Evolutionary conservation across 202 grass and related monocot species (phyloP), one percentile per base, ranked within the genome.

Genomic region (Panicum virgatum): DNA sequence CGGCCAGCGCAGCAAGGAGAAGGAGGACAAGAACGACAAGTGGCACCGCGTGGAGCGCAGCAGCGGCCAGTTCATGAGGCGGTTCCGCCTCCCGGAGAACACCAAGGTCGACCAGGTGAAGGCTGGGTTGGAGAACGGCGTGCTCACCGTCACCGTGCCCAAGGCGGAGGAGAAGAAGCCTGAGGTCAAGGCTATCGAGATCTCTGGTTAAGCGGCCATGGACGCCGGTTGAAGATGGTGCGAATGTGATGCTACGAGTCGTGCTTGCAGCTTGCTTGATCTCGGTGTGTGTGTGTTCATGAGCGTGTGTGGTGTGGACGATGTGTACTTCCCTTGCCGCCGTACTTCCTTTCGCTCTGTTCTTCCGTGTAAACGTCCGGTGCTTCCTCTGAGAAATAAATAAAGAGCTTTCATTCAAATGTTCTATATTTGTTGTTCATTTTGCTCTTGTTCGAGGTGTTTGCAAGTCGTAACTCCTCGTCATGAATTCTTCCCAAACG

Each of bases 41-140:
- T 72, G 69, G 69, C 69, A 52, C 69, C 69, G 69, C 46, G 69
- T 72, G 1, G 69, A 72, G 46, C 69, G 69, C 46, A 72, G 69
- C 46, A 51, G 69, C 69, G 69, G 69, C 25, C 15, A 19, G 15
- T 72, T 72, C 45, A 10, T 20, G 27, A 6, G 69, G 8, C 5
- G 69, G 3, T 52, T 72, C 46, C 45, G 69, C 15, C 46, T 72
- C 8, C 46, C 69, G 69, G 69, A 72, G 16, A 32, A 52, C 46
- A 46, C 46, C 46, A 72, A 52, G 69, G 4, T 13, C 16, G 69
- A 72, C 0, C 46, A 72, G 46, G 69, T 72, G 16, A 72, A 72
- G 69, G 69, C 69, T 0, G 69, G 69, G 27, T 9, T 72, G 16
- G 69, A 52, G 46, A 72, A 52, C 9, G 69, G 69, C 5, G 69